Evolutionary conservation across 2,329 filamentous ascomycete genomes (phyloP), one percentile per base, ranked within the genome.

Genomic region (Scedosporium apiospermum): DNA sequence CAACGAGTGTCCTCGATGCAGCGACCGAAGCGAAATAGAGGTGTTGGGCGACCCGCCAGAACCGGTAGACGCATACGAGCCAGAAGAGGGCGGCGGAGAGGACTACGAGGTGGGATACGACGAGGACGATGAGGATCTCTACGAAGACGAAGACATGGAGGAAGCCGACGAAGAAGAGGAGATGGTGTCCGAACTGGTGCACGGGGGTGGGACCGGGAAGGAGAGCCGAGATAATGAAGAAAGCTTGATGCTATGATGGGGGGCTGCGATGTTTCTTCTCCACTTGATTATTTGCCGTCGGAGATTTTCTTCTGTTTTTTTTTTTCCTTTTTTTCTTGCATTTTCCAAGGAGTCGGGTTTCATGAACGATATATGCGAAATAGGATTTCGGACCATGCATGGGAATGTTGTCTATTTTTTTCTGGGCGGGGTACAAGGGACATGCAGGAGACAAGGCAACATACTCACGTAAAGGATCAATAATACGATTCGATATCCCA

Each of bases 31-130:
- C 49, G 67, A 66, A 44, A 67, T 63, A 30, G 69, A 70, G 10
- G 60, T 65, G 46, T 65, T 67, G 2, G 67, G 67, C 9, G 70
- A 70, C 12, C 60, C 21, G 27, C 49, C 30, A 12, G 60, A 57
- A 26, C 60, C 51, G 10, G n/a, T 5, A 26, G 7, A 26, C 30
- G 2, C 12, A 64, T 44, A 60, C 44, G 60, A 53, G 12, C 18
- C 21, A n/a, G 67, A 70, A 6, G 69, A 72, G 0, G 67, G 68
- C 1, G 69, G 70, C 1, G 69, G 68, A 12, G 63, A 68, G 2
- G 67, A 69, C 7, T 70, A 70, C 10, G 69, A 68, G n/a, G 66
- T 67, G 7, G 70, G 71, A 12, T 65, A 68, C 3, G 64, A 68
- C 18, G 67, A 71, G 3, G 67, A 68, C 3, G 66, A 68, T 18